Evolutionary conservation across 2,329 filamentous ascomycete genomes (phyloP), one percentile per base, ranked within the genome.

Genomic region (Aureobasidium vineae): DNA sequence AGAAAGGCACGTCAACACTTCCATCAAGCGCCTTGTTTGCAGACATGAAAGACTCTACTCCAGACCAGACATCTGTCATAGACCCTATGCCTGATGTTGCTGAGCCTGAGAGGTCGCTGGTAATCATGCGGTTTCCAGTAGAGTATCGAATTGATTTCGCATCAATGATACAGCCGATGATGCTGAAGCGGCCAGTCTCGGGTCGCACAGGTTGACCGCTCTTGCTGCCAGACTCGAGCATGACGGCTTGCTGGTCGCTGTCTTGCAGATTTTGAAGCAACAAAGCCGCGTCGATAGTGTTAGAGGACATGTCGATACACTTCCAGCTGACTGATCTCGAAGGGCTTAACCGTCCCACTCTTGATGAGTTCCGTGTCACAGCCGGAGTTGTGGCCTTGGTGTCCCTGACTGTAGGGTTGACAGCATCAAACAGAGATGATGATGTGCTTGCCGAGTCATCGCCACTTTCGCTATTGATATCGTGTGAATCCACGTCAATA

Each of bases 111-210:
- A 67, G 60, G 31, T 31, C 59, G 28, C 40, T 64, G 21, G 40
- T 59, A 6, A 67, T 45, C 2, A n/a, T 19, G 16, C 38, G 50
- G 7, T 53, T 43, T 61, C 60, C 36, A 11, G 68, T 68, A 19
- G 64, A 69, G 57, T 19, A 76, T 71, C 19, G 76, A n/a, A 69
- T 45, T 13, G 54, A 63, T n/a, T 19, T 70, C 40, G 84, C 77
- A 19, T 82, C 81, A 1, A 89, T 82, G 11, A 88, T 82, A 0
- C 92, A 78, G 0, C 88, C 90, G 63, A 96, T 83, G 70, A 96
- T 91, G 73, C 89, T 93, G 74, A 86, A 90, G 54, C 86, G 81
- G 2, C 89, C 89, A 2, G 82, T 83, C 38, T 82, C 80, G 1
- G 77, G 73, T 16, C 78, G 76, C 56, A 81, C 73, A 1, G 79